Evolutionary conservation across 2,329 filamentous ascomycete genomes (phyloP).

Genomic region (Scortechinia acanthostroma): DNA sequence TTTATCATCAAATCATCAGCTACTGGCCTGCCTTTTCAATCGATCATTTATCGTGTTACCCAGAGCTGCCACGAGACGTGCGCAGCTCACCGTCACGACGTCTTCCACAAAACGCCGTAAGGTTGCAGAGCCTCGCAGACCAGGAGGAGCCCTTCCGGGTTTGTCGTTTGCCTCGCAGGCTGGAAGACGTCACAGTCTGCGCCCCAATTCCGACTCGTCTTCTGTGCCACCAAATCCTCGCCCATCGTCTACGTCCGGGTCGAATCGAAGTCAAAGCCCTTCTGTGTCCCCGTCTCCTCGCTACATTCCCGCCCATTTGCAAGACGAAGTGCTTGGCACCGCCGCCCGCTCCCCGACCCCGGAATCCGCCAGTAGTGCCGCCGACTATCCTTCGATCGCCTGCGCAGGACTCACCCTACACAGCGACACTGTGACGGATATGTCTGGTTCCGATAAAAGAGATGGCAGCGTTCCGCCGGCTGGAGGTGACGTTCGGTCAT

Average conservation of each 20-base stretch:
- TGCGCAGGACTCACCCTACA: background rate
- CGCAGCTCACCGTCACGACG: constrained; percentile 1
- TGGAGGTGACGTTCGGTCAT: background rate
- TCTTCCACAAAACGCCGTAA: background rate
- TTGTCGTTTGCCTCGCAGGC: background rate
- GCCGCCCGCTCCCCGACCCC: background rate
- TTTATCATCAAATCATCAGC: too few relatives aligned
- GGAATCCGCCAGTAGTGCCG: background rate
- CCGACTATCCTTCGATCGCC: background rate
- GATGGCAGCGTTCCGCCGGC: background rate
- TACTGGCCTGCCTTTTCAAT: too few relatives aligned
- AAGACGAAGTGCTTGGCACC: background rate
- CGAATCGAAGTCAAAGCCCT: background rate
- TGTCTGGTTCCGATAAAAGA: background rate
- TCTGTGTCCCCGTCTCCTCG: background rate
- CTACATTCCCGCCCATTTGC: background rate
- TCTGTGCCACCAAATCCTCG: background rate
- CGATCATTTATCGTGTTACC: too few relatives aligned
- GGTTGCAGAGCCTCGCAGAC: background rate
- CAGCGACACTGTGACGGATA: background rate
- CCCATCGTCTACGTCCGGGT: background rate
- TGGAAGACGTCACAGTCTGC: background rate
- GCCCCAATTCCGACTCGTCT: background rate
- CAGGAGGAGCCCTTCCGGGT: background rate
- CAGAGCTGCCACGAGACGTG: background rate